A percentile compares a stretch with the other conserved stretches of the same genome.
Evolutionary conservation across 352 stramenopile species (phyloP).

Genomic region (Phytophthora ramorum): DNA sequence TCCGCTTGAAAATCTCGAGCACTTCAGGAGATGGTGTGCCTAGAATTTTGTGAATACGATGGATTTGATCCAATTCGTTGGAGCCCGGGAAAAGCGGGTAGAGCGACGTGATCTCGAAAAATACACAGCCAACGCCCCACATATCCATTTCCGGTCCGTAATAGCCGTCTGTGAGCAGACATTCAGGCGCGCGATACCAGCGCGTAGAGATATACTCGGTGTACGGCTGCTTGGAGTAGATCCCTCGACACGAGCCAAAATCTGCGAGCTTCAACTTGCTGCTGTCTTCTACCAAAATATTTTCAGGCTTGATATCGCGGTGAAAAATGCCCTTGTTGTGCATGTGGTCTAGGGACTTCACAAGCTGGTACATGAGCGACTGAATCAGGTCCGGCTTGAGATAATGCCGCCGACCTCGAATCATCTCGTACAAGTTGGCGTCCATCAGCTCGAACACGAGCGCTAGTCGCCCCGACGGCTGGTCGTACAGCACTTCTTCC

Average conservation of each 20-base stretch:
- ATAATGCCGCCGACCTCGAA: slow-evolving; percentile 89
- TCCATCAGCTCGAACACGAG: slow-evolving; percentile 98
- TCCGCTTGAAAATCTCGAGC: slow-evolving; percentile 91
- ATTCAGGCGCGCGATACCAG: slow-evolving; percentile 96
- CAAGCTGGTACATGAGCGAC: slow-evolving; percentile 93
- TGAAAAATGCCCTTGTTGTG: slow-evolving; percentile 98
- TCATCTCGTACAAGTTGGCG: slow-evolving; percentile 97
- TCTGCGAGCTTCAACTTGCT: slow-evolving; percentile 93
- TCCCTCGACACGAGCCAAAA: slow-evolving; percentile 95
- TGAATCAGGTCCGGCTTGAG: slow-evolving; percentile 86
- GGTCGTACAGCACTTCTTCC: slow-evolving; percentile 95
- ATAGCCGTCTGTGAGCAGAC: slow-evolving; percentile 95
- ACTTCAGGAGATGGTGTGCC: slow-evolving; percentile 89
- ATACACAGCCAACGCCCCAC: slow-evolving; percentile 95
- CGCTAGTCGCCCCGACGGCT: slow-evolving; percentile 91
- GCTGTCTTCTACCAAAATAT: slow-evolving; percentile 93
- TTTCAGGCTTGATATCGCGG: slow-evolving; percentile 97
- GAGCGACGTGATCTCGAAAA: slow-evolving; percentile 96
- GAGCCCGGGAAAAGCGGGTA: slow-evolving; percentile 95
- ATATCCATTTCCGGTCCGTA: slow-evolving; percentile 97
- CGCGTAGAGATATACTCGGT: slow-evolving; percentile 97
- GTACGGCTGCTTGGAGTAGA: slow-evolving; percentile 96
- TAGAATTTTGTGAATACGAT: slow-evolving; percentile 95
- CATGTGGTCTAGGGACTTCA: slow-evolving; percentile 97
- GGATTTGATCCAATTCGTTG: slow-evolving; percentile 96